Base-by-base conservation (phyloP, 2,329 filamentous ascomycete species). In the Aspergillus pseudonomiae region DNA sequence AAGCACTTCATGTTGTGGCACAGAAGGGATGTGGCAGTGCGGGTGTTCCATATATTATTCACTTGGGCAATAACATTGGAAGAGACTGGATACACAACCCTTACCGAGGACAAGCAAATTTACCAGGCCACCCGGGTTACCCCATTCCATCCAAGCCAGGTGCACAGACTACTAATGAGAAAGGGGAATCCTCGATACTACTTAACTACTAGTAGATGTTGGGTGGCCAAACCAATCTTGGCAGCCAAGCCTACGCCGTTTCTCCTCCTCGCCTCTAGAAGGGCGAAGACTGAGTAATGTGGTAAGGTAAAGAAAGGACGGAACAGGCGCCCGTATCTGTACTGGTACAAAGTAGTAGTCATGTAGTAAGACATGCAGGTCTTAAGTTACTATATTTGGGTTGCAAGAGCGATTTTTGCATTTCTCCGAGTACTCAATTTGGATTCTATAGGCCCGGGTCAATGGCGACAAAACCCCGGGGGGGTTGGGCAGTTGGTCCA, bases 341-440 rank as follows among this genome's bases (percentile, higher is more conserved):
- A 55, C n/a, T 21, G 36, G 52, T 55, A 55, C 50, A 19, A 53
- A 26, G 55, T 34, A 36, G 59, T 64, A 36, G 59, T 64, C 59
- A 57, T 30, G 50, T 63, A 63, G 50, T 63, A 64, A 68, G 67
- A 68, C 67, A 68, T 67, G 65, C 65, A 67, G 67, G 63, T 24
- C 58, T 48, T 60, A 55, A 54, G 67, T 67, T 68, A 59, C 67
- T 68, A 68, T 66, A 66, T 68, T 68, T 67, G 67, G 67, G 21
- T 28, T 24, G 30, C 26, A 53, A 34, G 54, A 32, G 24, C 39
- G 36, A 46, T 48, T 28, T 34, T 52, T 30, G 43, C 56, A 59
- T 41, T 52, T 32, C 28, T 52, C 48, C 57, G 26, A 28, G 32
- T 52, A 53, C 36, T 53, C 16, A 16, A 52, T 28, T 32, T 52